Percentiles rank a stretch among this genome's conserved stretches.
Evolutionary conservation across 768 basidiomycete species (phyloP).

Genomic region (Serendipita sp.): DNA sequence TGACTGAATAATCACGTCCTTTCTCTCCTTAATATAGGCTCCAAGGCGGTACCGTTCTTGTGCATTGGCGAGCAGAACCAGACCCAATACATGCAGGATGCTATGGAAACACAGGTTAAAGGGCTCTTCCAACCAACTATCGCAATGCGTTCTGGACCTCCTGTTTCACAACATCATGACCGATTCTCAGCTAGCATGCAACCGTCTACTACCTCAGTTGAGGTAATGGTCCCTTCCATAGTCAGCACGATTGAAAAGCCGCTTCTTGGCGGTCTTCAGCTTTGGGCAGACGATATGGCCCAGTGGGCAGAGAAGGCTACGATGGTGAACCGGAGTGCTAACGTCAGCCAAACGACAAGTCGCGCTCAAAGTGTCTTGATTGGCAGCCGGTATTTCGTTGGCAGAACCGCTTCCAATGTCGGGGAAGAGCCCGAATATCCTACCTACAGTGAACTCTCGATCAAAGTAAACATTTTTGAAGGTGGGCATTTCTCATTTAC

Average conservation of each 20-base stretch:
- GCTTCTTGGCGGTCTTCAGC: conserved; percentile 61
- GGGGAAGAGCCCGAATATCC: conserved; percentile 7
- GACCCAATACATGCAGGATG: conserved; percentile 14
- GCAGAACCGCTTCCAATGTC: conserved; percentile 17
- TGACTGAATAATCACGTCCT: not conserved
- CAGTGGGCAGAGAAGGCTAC: conserved; percentile 44
- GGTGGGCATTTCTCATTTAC: conserved; percentile 24
- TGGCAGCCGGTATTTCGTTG: conserved; percentile 60
- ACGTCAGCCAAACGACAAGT: conserved; percentile 22
- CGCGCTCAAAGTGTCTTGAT: conserved; percentile 46
- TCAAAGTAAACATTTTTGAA: conserved; percentile 33
- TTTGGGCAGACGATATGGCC: conserved; percentile 74
- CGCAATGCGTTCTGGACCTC: not conserved
- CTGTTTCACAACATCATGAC: not conserved
- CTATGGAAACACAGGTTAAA: conserved; percentile 16
- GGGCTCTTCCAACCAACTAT: not conserved
- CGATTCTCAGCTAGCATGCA: not conserved
- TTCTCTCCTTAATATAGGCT: not conserved
- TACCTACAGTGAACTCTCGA: conserved; percentile 26
- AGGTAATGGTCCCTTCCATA: conserved; percentile 44
- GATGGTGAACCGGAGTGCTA: conserved; percentile 12
- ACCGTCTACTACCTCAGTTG: conserved; percentile 14
- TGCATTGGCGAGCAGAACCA: not conserved
- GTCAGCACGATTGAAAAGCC: conserved; percentile 38
- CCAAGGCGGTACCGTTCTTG: not conserved